phyloP scores from a whole-genome alignment of 306 rosid species.

The Acacia melanoxylon region DNA sequence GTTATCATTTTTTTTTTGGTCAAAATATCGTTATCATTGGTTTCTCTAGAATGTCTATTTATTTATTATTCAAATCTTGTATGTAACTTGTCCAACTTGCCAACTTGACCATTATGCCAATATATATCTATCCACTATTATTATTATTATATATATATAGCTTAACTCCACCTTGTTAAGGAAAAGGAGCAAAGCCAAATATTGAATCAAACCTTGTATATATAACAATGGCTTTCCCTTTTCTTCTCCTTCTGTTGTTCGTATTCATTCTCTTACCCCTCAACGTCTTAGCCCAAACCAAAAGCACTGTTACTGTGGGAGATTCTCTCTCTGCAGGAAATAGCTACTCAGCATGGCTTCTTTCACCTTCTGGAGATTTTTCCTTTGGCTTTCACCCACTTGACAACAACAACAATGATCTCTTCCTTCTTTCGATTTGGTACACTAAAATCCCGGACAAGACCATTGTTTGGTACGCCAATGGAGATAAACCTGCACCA shows the following conservation, averaged over 20 bases:
- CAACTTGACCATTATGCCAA: not conserved
- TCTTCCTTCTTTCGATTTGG: slow-evolving; percentile 45
- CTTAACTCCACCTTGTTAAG: not conserved
- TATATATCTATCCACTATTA: not conserved
- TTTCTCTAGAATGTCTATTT: no score
- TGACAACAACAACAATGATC: not conserved
- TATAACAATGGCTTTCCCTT: not conserved
- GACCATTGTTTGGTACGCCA: slow-evolving; percentile 44
- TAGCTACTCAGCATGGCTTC: slow-evolving; percentile 33
- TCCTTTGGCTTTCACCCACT: slow-evolving; percentile 38
- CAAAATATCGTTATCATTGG: no score
- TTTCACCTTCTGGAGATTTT: slow-evolving; percentile 42
- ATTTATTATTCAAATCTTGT: no score
- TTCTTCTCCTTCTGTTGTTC: not conserved
- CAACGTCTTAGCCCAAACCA: slow-evolving; percentile 20
- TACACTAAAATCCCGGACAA: slow-evolving; percentile 22
- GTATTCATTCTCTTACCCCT: not conserved
- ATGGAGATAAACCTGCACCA: not conserved
- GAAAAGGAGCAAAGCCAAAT: not conserved
- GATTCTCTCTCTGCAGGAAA: slow-evolving; percentile 21
- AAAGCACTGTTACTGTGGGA: not conserved
- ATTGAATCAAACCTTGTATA: not conserved
- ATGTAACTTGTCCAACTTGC: no score
- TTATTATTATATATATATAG: not conserved
- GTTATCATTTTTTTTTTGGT: no score